phyloP scores from a whole-genome alignment of 257 asterid genomes.

The Rauvolfia tetraphylla region DNA sequence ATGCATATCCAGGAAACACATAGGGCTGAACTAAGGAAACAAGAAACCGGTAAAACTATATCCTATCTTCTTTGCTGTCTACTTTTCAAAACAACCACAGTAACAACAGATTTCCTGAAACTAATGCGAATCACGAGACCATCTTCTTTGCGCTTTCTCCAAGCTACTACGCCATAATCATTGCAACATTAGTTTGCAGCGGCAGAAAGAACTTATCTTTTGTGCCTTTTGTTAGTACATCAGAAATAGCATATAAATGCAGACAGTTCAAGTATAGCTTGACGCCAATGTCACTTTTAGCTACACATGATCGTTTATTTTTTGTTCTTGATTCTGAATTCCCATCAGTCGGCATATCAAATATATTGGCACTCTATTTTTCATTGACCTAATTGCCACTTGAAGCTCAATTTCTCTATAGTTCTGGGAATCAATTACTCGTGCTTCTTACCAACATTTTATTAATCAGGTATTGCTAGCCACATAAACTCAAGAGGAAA shows the following conservation, averaged over 20 bases:
- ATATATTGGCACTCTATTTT: neutral
- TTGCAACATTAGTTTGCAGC: conserved; percentile 2
- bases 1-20: neutral
- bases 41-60: neutral
- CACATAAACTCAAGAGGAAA: neutral
- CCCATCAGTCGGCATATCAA: neutral
- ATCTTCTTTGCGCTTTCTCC: neutral
- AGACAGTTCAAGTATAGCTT: neutral
- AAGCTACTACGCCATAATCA: neutral
- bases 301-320: neutral
- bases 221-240: neutral
- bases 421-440: neutral
- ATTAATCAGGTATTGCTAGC: neutral
- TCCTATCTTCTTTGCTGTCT: neutral
- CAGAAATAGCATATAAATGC: neutral
- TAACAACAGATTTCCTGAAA: neutral
- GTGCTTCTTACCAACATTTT: neutral
- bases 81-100: neutral
- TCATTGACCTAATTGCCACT: too few relatives aligned
- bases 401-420: neutral
- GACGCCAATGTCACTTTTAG: neutral
- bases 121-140: neutral
- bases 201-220: neutral
- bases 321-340: neutral
- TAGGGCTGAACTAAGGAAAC: neutral